These are phyloP conservation scores for Kalmusia sp. DNA, from an alignment of 2,329 filamentous ascomycete genomes.

Conservation along the genomic window DNA sequence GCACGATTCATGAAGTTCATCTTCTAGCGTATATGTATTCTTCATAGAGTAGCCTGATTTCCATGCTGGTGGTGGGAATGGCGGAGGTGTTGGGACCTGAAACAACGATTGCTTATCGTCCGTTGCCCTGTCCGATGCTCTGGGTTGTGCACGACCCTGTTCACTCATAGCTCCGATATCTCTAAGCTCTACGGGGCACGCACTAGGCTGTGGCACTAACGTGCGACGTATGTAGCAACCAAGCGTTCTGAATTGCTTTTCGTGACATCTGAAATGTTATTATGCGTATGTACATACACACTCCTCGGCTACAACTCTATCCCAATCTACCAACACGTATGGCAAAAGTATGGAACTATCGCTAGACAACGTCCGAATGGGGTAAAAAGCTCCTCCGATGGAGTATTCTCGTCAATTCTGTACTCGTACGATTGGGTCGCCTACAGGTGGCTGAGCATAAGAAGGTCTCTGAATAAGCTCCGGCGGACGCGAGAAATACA, in stretches of 20 bases:
- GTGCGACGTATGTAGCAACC: background rate
- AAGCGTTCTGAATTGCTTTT: too few relatives aligned
- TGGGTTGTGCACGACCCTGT: slow-evolving; percentile 6
- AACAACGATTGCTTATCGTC: background rate
- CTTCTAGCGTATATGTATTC: background rate
- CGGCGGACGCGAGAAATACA: background rate
- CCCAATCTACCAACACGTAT: too few relatives aligned
- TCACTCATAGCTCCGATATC: background rate
- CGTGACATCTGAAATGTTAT: too few relatives aligned
- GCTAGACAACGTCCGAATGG: background rate
- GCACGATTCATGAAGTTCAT: slow-evolving; percentile 1
- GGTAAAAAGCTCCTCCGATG: background rate
- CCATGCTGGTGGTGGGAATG: background rate
- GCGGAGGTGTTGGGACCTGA: background rate
- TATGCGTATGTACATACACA: background rate
- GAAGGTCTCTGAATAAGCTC: background rate
- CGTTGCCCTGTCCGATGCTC: background rate
- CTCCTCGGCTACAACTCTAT: too few relatives aligned
- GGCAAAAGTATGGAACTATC: background rate
- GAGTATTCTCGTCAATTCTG: too few relatives aligned
- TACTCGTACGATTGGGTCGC: background rate
- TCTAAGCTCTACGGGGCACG: background rate
- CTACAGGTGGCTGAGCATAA: background rate
- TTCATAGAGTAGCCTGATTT: background rate
- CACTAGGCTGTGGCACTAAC: background rate